Evolutionary conservation across 202 grass and related monocot genomes (phyloP), one percentile per base, ranked within the genome.

Genomic region (Schoenoplectus tabernaemontani): DNA sequence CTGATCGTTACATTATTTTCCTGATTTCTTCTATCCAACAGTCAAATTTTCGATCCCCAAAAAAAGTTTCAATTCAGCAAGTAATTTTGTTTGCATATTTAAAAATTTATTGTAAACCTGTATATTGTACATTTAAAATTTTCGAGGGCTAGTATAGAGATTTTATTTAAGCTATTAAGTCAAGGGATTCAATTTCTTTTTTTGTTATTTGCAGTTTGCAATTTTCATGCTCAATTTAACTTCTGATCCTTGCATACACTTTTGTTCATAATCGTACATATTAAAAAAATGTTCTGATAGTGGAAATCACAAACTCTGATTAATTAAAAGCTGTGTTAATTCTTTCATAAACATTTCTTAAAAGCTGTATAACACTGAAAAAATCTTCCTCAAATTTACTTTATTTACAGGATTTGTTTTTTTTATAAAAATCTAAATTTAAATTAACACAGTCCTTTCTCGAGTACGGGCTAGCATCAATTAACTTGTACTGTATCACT

Each of bases 391-490:
- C 12, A 48, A 41, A 10, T 39, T 20, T 41, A 66, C 36, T 17
- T 5, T 44, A 44, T 23, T 47, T 22, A 22, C 17, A 17, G 19
- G 26, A 5, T 10, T 20, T 36, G 15, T 37, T 20, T 24, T 22
- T 63, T 79, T 16, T 79, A 43, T 28, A 46, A 64, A 20, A 13
- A 30, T 79, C 77, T 61, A 65, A 53, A 50, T 80, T 65, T 59
- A 28, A 9, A 46, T 46, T 46, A 46, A 46, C 43, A 44, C 42
- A 46, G 9, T 11, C 43, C 7, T 46, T 11, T 6, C 43, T 46
- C 2, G 43, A 11, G 8, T 46, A 46, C 1, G 9, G 9, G 43
- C 9, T 46, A 46, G 43, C 43, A 9, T 46, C 43, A 46, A 6
- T 46, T 11, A 46, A 10, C 9, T 11, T 10, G 43, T 46, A 46